phyloP scores from a whole-genome alignment of 352 stramenopile species.

The Peronosclerospora sorghi region DNA sequence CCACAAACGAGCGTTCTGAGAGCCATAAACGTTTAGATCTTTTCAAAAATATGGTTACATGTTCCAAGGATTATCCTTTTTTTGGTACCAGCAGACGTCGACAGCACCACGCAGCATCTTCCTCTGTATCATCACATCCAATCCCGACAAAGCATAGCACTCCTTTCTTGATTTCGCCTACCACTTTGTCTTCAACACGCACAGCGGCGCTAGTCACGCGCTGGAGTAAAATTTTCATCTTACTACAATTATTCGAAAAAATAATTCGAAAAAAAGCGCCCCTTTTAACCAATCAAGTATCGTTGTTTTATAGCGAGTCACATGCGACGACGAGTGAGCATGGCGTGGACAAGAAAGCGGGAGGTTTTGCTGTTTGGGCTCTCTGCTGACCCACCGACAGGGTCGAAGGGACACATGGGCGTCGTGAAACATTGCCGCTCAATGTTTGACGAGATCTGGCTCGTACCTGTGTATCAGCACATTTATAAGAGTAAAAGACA shows the following conservation, averaged over 20 bases:
- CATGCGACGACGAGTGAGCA: no score
- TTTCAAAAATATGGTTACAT: background rate
- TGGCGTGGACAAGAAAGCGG: no score
- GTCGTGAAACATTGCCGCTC: slow-evolving; percentile 47
- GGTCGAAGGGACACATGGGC: slow-evolving; percentile 64
- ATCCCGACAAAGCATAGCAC: slow-evolving; percentile 77
- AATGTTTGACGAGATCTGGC: slow-evolving; percentile 80
- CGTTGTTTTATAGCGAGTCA: no score
- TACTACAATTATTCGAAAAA: background rate
- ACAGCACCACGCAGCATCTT: slow-evolving; percentile 76
- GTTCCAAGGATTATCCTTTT: background rate
- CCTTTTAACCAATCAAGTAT: background rate
- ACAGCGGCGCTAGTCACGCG: slow-evolving; percentile 72
- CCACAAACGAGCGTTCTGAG: slow-evolving; percentile 71
- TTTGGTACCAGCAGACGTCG: slow-evolving; percentile 57
- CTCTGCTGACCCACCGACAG: slow-evolving; percentile 78
- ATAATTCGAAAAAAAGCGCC: background rate
- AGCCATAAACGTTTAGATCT: background rate
- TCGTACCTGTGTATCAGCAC: slow-evolving; percentile 85
- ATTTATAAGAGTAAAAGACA: slow-evolving; percentile 75
- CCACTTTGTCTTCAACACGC: slow-evolving; percentile 59
- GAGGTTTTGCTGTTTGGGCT: slow-evolving; percentile 76
- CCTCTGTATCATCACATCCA: slow-evolving; percentile 59
- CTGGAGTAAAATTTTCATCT: slow-evolving; percentile 75
- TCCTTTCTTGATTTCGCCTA: slow-evolving; percentile 64